Evolutionary conservation across 768 basidiomycete species (phyloP), one percentile per base, ranked within the genome.

Genomic region (Tremella fuciformis): DNA sequence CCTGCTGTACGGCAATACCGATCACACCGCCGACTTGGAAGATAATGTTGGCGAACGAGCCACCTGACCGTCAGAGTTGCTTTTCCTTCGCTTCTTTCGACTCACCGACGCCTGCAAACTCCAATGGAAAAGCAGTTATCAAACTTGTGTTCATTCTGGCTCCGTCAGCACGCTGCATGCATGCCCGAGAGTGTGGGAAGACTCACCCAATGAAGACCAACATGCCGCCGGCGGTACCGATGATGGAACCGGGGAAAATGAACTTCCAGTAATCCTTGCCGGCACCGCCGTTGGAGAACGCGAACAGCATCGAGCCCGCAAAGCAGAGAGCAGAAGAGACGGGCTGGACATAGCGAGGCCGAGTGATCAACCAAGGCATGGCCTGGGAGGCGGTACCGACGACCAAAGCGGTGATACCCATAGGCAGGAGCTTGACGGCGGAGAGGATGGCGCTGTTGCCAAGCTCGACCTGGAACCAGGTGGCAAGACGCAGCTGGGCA

Each of bases 1-100:
- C 74, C 7, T 67, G 57, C 42, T 75, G 74, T 39, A 75, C 56
- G 11, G 71, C 60, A 55, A 75, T 73, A 53, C 67, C 67, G 41
- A 71, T 66, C 25, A 69, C 66, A 37, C 67, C 65, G 22, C 69
- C 66, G 44, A 71, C 58, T 50, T 74, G 73, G 65, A 71, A 71
- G 58, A 71, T 64, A 61, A 73, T 61, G 38, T 75, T 65, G 50
- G 69, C 65, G 51, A 75, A 67, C 1, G 65, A 65, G 16, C 71
- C 71, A 4, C 29, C 29, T 34, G 29, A 34, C 4, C 29, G 29
- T 34, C 29, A 34, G 29, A 34, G 29, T 6, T 34, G 29, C 29
- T 34, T 34, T 34, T 11, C 11, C 4, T 6, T 34, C 6, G 4
- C 29, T 34, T 11, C 11, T 34, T 34, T 34, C 29, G 11, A 34